phyloP scores from a whole-genome alignment of 257 asterid species.

The Lycium ferocissimum region DNA sequence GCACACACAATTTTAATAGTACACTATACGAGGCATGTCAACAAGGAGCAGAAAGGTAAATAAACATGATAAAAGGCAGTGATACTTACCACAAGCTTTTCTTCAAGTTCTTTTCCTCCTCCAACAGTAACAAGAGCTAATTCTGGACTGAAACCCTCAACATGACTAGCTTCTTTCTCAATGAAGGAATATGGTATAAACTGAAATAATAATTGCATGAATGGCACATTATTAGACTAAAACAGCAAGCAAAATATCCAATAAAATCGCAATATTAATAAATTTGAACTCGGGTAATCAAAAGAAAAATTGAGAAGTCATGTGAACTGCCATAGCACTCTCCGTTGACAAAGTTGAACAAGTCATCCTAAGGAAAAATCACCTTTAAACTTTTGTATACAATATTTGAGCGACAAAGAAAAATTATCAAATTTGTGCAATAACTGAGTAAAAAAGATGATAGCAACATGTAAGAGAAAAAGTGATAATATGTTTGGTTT shows the following conservation, averaged over 20 bases:
- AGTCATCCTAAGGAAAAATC: neutral
- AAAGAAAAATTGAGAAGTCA: conserved; percentile 5
- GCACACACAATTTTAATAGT: conserved; percentile 1
- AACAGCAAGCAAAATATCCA: neutral
- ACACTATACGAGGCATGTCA: neutral
- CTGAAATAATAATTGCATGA: conserved; percentile 44
- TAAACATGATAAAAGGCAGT: conserved; percentile 25
- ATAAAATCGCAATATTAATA: neutral
- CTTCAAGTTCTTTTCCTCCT: conserved; percentile 99
- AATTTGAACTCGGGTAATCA: neutral
- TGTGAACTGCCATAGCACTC: neutral
- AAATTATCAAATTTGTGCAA: neutral
- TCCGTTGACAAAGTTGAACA: neutral
- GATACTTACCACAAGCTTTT: conserved; percentile 93
- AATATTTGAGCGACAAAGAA: neutral
- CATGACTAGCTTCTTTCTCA: conserved; percentile 99
- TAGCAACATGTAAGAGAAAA: neutral
- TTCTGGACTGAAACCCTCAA: conserved; percentile 98
- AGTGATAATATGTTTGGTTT: conserved; percentile 22
- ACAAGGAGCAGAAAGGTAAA: neutral
- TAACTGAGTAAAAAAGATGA: neutral
- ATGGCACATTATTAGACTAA: neutral
- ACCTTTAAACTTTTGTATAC: too few relatives aligned
- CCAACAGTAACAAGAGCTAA: conserved; percentile 96
- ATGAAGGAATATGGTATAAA: conserved; percentile 93